A percentile compares a stretch with the other conserved stretches of the same genome.
phyloP scores from a whole-genome alignment of 768 basidiomycete species.

The Dendrothele bispora region DNA sequence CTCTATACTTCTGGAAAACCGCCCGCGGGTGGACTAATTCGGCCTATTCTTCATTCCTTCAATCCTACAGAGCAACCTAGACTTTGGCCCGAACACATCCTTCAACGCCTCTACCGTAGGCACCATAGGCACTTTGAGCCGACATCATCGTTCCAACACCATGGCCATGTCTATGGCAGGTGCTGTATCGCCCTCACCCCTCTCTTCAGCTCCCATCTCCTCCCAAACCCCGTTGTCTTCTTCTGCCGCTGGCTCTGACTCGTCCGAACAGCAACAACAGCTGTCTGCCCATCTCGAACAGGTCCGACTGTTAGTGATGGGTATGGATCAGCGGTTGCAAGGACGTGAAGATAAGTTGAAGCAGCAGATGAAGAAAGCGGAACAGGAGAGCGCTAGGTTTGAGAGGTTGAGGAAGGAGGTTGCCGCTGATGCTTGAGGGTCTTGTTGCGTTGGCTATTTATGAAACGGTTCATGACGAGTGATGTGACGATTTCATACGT shows the following conservation, averaged over 20 bases:
- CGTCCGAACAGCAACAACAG: slow-evolving; percentile 30
- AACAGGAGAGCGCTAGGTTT: slow-evolving; percentile 54
- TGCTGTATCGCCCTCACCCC: slow-evolving; percentile 17
- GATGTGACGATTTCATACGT: too few species aligned
- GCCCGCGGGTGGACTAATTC: slow-evolving; percentile 3
- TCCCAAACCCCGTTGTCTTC: not conserved
- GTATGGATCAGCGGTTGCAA: slow-evolving; percentile 74
- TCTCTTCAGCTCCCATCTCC: not conserved
- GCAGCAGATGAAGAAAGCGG: slow-evolving; percentile 61
- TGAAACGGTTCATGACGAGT: too few species aligned
- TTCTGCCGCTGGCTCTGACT: slow-evolving; percentile 18
- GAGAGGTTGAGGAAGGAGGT: slow-evolving; percentile 47
- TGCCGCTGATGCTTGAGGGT: not conserved
- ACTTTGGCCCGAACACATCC: slow-evolving; percentile 14
- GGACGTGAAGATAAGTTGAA: slow-evolving; percentile 59
- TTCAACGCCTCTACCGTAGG: slow-evolving; percentile 26
- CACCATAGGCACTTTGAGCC: slow-evolving; percentile 8
- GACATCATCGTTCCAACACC: slow-evolving; percentile 36
- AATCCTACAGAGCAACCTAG: too few species aligned
- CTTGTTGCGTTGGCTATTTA: too few species aligned
- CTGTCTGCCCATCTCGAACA: slow-evolving; percentile 66
- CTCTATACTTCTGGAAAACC: slow-evolving; percentile 6
- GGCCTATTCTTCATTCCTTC: slow-evolving; percentile 3
- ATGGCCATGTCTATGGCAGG: slow-evolving; percentile 24
- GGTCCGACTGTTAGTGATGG: slow-evolving; percentile 64